Percentiles rank a stretch among this genome's conserved stretches.
Conservation (phyloP, 495 filamentous ascomycete species). For the Penicillium ochrochloron region DNA sequence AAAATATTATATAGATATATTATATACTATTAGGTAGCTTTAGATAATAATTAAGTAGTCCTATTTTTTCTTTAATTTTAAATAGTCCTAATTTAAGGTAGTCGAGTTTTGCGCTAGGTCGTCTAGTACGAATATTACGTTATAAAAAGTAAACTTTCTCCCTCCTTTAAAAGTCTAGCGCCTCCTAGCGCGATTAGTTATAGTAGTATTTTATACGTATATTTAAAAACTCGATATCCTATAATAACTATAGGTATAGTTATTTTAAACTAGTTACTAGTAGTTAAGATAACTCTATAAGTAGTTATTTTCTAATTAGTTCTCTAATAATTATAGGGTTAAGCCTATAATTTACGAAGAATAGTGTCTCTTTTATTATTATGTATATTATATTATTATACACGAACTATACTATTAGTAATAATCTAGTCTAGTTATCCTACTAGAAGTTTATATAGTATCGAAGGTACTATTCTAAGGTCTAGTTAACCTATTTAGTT, state of each 20-base stretch:
- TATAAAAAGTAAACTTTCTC: conserved; percentile 38
- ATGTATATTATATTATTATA: conserved; percentile 20
- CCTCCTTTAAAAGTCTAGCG: conserved; percentile 29
- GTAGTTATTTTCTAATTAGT: conserved; percentile 9
- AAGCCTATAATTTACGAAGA: conserved; percentile 14
- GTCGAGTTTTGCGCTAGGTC: not conserved
- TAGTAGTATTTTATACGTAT: conserved; percentile 21
- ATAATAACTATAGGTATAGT: conserved; percentile 23
- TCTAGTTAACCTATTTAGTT: conserved; percentile 17
- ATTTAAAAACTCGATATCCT: conserved; percentile 26
- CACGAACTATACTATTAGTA: conserved; percentile 16
- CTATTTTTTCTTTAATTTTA: conserved; percentile 15
- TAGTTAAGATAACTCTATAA: conserved; percentile 3
- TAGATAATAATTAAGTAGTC: conserved; percentile 19
- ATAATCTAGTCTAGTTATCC: conserved; percentile 11
- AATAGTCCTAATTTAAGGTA: conserved; percentile 8
- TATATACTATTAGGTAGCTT: conserved; percentile 20
- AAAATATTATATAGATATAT: conserved; percentile 15
- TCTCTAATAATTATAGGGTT: conserved; percentile 20
- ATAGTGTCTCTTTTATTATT: conserved; percentile 14
- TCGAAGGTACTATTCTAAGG: conserved; percentile 16
- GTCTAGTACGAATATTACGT: conserved; percentile 5
- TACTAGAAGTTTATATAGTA: conserved; percentile 21
- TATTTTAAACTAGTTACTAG: conserved; percentile 13
- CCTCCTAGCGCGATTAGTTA: conserved; percentile 24